Evolutionary conservation across 2,329 filamentous ascomycete species (phyloP).

Genomic region (Aspergillus fructus): DNA sequence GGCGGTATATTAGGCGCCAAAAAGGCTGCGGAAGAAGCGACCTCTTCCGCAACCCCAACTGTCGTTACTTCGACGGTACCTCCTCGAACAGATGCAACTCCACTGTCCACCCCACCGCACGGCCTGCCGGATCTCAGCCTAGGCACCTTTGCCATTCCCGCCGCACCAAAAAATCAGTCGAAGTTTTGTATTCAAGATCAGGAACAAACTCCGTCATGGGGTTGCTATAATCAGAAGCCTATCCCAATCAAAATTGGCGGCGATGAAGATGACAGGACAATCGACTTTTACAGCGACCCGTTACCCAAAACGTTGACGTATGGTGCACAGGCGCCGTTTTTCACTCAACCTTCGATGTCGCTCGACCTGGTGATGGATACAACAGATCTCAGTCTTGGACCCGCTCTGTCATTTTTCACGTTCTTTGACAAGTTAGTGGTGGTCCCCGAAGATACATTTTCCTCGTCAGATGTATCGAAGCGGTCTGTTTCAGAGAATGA

Average conservation of each 20-base stretch:
- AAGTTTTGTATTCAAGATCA: slow-evolving; percentile 50
- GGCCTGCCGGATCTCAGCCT: slow-evolving; percentile 49
- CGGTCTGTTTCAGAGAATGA: slow-evolving; percentile 29
- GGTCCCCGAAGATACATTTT: slow-evolving; percentile 39
- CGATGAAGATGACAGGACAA: slow-evolving; percentile 25
- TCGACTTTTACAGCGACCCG: slow-evolving; percentile 41
- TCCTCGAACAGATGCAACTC: slow-evolving; percentile 51
- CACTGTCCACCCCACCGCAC: slow-evolving; percentile 47
- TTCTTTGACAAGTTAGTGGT: slow-evolving; percentile 66
- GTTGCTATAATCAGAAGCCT: slow-evolving; percentile 41
- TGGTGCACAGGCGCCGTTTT: slow-evolving; percentile 60
- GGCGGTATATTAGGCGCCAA: slow-evolving; percentile 53
- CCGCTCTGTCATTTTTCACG: slow-evolving; percentile 63
- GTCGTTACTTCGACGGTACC: slow-evolving; percentile 51
- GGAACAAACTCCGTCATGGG: slow-evolving; percentile 52
- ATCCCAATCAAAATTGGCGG: slow-evolving; percentile 35
- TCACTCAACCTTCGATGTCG: slow-evolving; percentile 43
- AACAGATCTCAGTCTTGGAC: slow-evolving; percentile 56
- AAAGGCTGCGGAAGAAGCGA: slow-evolving; percentile 30
- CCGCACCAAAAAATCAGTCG: slow-evolving; percentile 48
- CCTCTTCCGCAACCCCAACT: slow-evolving; percentile 18
- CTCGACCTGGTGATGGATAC: slow-evolving; percentile 59
- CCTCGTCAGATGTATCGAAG: slow-evolving; percentile 27
- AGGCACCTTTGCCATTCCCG: slow-evolving; percentile 50
- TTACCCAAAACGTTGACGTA: slow-evolving; percentile 51